Evolutionary conservation across 2,329 filamentous ascomycete genomes (phyloP), one percentile per base, ranked within the genome.

Genomic region (Myriangium duriaei): DNA sequence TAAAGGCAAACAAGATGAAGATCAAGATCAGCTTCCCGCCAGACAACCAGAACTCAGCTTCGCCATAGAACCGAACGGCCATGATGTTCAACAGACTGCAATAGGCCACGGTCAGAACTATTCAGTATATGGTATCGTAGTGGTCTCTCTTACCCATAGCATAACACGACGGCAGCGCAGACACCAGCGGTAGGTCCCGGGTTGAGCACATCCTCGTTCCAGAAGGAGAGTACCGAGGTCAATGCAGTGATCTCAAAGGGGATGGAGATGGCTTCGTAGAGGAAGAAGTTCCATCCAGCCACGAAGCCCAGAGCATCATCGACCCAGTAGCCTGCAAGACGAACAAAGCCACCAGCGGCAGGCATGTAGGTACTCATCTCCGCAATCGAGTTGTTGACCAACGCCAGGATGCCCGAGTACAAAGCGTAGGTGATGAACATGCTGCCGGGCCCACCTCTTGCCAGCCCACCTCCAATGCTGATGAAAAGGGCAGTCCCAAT

Each of bases 331-430:
- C 74, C 74, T 3, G 74, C 74, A 49, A 79, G 64, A 42, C 76
- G 72, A 45, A 80, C 69, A 51, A 78, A 79, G 2, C 71, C 71
- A 45, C 75, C 74, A 29, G 66, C 68, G 32, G 80, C 67, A 15
- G 76, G 76, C 65, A 76, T 74, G 45, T 69, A 70, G 26, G 66
- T 64, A 18, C 63, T 68, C 75, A 80, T 79, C 53, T 80, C 76
- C 6, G 76, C 75, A 42, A 78, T 63, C 44, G 66, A 68, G 51
- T 78, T 79, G 64, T 78, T 79, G 51, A 79, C 71, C 33, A 76
- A 59, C 15, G 61, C 75, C 42, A 79, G 63, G 38, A 79, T 50
- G 48, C 61, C 53, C 24, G 62, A 63, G 52, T 79, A 76, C 30
- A 74, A 45, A 21, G 63, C 60, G 51, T 72, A 80, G 26, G 71